A percentile compares a stretch with the other conserved stretches of the same genome.
These are phyloP conservation scores for Ciborinia camelliae DNA, from an alignment of 2,329 filamentous ascomycete species.

Conservation along the genomic window DNA sequence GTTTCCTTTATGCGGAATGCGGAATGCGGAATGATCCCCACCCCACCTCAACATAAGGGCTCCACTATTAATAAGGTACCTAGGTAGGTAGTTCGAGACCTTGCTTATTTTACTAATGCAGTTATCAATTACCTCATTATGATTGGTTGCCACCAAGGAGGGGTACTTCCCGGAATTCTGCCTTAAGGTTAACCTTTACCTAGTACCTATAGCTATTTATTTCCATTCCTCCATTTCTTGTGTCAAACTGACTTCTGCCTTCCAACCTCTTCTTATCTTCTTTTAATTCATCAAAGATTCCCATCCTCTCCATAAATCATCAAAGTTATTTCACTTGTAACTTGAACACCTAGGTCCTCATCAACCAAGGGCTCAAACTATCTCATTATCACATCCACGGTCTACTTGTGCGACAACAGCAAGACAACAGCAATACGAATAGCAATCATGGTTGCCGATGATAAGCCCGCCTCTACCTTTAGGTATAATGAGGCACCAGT, in stretches of 20 bases:
- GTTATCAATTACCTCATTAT: conserved; percentile 11
- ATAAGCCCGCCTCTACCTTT: conserved; percentile 45
- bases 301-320: not conserved
- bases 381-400: not conserved
- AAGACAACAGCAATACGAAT: conserved; percentile 7
- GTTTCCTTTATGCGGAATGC: too few species aligned
- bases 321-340: not conserved
- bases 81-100: conserved; percentile 21
- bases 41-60: too few species aligned
- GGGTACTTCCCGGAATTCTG: conserved; percentile 7
- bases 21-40: too few species aligned
- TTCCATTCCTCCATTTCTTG: conserved; percentile 7
- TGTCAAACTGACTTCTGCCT: too few species aligned
- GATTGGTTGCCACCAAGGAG: conserved; percentile 16
- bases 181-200: not conserved
- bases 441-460: conserved; percentile 44
- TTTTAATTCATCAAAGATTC: not conserved
- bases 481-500: conserved; percentile 56
- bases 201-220: not conserved
- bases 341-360: not conserved
- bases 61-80: too few species aligned
- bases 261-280: not conserved
- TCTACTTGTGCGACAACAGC: not conserved
- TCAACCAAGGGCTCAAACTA: not conserved
- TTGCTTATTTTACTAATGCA: conserved; percentile 18